phyloP scores from a whole-genome alignment of 106 monocot genomes.

The Allium cepa region DNA sequence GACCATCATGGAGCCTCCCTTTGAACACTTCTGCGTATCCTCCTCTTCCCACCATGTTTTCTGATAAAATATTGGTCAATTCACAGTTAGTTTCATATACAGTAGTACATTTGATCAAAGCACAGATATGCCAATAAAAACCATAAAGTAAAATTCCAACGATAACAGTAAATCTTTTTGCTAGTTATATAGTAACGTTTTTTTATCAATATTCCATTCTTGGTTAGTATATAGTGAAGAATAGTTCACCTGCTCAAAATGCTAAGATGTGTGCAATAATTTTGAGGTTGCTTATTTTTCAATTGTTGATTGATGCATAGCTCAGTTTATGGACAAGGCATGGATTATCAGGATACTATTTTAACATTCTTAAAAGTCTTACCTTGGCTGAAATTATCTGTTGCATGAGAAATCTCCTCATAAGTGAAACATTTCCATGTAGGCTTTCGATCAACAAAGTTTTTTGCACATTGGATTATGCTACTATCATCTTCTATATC shows the following conservation, averaged over 20 bases:
- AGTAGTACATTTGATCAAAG: too few relatives aligned
- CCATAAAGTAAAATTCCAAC: too few relatives aligned
- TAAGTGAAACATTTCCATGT: slow-evolving; percentile 56
- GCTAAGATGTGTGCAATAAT: too few relatives aligned
- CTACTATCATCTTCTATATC: neutral
- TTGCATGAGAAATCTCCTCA: slow-evolving; percentile 50
- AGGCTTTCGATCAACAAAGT: slow-evolving; percentile 29
- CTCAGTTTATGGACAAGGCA: neutral
- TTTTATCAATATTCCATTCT: too few relatives aligned
- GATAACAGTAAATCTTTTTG: too few relatives aligned
- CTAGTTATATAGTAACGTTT: too few relatives aligned
- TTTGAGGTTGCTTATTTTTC: too few relatives aligned
- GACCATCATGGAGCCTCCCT: slow-evolving; percentile 40
- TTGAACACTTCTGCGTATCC: slow-evolving; percentile 67
- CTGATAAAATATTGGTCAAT: slow-evolving; percentile 8
- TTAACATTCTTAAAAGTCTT: neutral
- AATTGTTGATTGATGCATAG: too few relatives aligned
- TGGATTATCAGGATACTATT: too few relatives aligned
- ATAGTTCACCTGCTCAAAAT: too few relatives aligned
- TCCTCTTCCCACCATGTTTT: slow-evolving; percentile 63
- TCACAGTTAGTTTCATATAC: neutral
- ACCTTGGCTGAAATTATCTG: slow-evolving; percentile 50
- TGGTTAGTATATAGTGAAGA: too few relatives aligned
- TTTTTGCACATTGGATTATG: slow-evolving; percentile 16
- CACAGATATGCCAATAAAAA: too few relatives aligned